Evolutionary conservation across 2,329 filamentous ascomycete species (phyloP), one percentile per base, ranked within the genome.

Genomic region (Intubia oerlemansii): DNA sequence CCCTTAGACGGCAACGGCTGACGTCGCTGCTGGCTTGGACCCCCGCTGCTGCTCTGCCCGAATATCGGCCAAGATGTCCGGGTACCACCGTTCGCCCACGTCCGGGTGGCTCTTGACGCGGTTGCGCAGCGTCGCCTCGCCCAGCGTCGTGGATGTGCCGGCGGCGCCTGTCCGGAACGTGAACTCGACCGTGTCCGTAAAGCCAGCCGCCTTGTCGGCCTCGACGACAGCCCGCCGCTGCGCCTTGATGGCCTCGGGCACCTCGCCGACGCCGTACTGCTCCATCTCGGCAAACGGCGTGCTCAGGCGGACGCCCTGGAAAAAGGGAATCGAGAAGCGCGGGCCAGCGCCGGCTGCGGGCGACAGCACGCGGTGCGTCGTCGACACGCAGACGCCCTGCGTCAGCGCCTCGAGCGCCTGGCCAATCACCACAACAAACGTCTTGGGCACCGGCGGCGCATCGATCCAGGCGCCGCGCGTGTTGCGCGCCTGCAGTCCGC

Each of bases 371-470:
- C 80, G 63, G 49, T 90, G 81, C 23, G 80, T 88, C 3, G 81
- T 90, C 36, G 68, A 66, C 38, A 74, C 69, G 46, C 80, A 88
- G 3, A 88, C 80, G 18, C 81, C 81, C 36, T 68, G 68, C 13
- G 81, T 90, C 38, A 91, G 52, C 5, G 81, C 81, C 54, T 91
- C 81, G 42, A 91, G 62, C 0, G 78, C 81, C 50, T 90, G 81
- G 0, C 81, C 81, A 40, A 91, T 82, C 7, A 79, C 80, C 1
- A 91, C 80, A 2, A 91, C 81, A 4, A 90, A 61, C 27, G 81
- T 88, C 2, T 74, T 75, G 13, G 59, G 53, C 18, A 81, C 58
- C 0, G 81, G 81, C 38, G 74, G 69, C 44, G 73, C 81, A 49
- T 85, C 78, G 41, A 91, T 72, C 81, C 81, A 91, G 35, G 67